Conservation (phyloP, 2,329 filamentous ascomycete species). For the Torrubiellomyces zombiae region DNA sequence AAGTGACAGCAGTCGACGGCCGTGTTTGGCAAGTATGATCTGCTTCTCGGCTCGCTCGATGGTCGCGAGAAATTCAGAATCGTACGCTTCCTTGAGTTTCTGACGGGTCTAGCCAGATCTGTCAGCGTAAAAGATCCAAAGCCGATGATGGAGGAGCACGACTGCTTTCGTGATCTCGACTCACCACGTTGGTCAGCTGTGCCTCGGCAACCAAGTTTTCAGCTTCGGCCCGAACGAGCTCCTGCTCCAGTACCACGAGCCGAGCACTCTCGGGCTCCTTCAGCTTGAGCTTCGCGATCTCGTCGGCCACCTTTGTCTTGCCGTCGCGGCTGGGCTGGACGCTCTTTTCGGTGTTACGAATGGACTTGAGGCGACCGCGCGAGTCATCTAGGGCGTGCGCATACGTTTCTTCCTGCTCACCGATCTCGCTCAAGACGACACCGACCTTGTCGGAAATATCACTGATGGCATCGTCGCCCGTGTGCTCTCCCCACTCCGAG, state of each 20-base stretch:
- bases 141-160: neutral
- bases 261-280: slow-evolving; percentile 79
- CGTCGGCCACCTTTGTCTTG: slow-evolving; percentile 76
- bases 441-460: slow-evolving; percentile 94
- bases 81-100: slow-evolving; percentile 91
- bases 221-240: slow-evolving; percentile 87
- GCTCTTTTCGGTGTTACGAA: slow-evolving; percentile 87
- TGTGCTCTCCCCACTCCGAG: slow-evolving; percentile 91
- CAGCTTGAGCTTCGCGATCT: slow-evolving; percentile 79
- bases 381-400: slow-evolving; percentile 79
- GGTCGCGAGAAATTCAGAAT: slow-evolving; percentile 70
- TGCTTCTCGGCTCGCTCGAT: slow-evolving; percentile 97
- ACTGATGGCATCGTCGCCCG: slow-evolving; percentile 68
- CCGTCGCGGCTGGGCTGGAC: slow-evolving; percentile 84
- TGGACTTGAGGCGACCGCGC: slow-evolving; percentile 67
- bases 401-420: slow-evolving; percentile 82
- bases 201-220: slow-evolving; percentile 93
- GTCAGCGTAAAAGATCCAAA: neutral
- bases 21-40: slow-evolving; percentile 81
- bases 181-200: slow-evolving; percentile 82
- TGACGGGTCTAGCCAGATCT: slow-evolving; percentile 53
- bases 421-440: slow-evolving; percentile 79
- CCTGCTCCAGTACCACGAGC: slow-evolving; percentile 79
- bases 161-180: slow-evolving; percentile 15
- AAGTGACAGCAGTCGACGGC: slow-evolving; percentile 65